phyloP scores from a whole-genome alignment of 2,329 filamentous ascomycete species.

The Knoxdaviesia capensis region DNA sequence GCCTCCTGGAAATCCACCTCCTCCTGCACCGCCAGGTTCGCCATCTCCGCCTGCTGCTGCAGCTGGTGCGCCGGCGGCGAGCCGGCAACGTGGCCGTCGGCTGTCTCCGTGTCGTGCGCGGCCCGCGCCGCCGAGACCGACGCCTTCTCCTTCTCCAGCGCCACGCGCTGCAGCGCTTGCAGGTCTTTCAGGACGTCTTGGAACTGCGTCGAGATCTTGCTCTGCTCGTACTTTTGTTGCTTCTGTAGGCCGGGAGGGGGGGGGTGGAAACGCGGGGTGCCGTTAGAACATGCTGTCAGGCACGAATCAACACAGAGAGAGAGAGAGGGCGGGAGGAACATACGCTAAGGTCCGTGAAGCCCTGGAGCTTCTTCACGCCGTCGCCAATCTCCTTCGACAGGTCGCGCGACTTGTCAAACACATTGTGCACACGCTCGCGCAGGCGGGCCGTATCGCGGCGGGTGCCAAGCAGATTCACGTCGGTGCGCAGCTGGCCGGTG shows the following conservation, averaged over 20 bases:
- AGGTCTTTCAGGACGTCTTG: conserved; percentile 77
- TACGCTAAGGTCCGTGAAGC: conserved; percentile 70
- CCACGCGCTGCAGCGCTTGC: conserved; percentile 72
- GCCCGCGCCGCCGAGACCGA: conserved; percentile 67
- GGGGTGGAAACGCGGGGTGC: background rate
- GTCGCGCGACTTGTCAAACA: conserved; percentile 68
- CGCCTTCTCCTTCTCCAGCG: conserved; percentile 80
- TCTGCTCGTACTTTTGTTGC: conserved; percentile 88
- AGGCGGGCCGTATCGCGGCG: conserved; percentile 81
- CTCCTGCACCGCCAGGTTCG: conserved; percentile 69
- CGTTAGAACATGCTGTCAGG: background rate
- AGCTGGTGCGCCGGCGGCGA: conserved; percentile 23
- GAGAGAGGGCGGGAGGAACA: conserved; percentile 9
- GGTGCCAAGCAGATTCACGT: conserved; percentile 72
- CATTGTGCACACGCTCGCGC: conserved; percentile 71
- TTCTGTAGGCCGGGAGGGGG: conserved; percentile 31
- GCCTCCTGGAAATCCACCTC: conserved; percentile 97
- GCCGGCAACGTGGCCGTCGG: conserved; percentile 10
- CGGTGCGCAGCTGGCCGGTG: conserved; percentile 65
- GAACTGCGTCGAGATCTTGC: conserved; percentile 88
- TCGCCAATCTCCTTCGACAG: conserved; percentile 86
- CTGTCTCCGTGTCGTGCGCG: conserved; percentile 44
- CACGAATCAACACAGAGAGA: background rate
- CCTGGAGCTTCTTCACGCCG: conserved; percentile 78
- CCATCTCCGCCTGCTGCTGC: conserved; percentile 52